Conservation (phyloP, 345 rosid genomes). For the Noccaea caerulescens region DNA sequence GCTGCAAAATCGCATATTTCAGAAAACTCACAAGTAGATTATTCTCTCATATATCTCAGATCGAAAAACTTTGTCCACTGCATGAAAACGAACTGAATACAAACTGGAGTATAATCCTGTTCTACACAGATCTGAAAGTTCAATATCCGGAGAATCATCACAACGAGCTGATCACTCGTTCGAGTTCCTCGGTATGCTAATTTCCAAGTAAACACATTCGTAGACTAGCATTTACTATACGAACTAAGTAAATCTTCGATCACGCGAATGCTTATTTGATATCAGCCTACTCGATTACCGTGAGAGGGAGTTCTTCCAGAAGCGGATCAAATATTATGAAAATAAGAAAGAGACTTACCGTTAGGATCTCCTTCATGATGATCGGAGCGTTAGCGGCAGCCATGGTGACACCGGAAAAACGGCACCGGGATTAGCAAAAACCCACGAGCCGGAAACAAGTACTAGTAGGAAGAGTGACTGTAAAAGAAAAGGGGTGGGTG, state of each 20-base stretch:
- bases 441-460: neutral
- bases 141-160: neutral
- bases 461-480: neutral
- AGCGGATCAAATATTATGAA: neutral
- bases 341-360: conserved; percentile 52
- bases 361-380: conserved; percentile 92
- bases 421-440: neutral
- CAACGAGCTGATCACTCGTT: neutral
- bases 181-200: neutral
- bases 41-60: neutral
- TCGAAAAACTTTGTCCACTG: neutral
- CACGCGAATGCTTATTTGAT: too few relatives aligned
- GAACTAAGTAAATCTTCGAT: neutral
- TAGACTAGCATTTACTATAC: neutral
- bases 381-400: conserved; percentile 96
- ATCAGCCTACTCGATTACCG: conserved; percentile 7
- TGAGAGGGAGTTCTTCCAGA: neutral
- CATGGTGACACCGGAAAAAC: conserved; percentile 47
- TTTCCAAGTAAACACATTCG: neutral
- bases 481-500: neutral
- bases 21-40: neutral
- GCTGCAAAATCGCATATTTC: conserved; percentile 50
- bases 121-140: neutral
- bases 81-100: neutral
- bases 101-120: neutral